Evolutionary conservation across 2,329 filamentous ascomycete genomes (phyloP).

Genomic region (Sarocladium strictum): DNA sequence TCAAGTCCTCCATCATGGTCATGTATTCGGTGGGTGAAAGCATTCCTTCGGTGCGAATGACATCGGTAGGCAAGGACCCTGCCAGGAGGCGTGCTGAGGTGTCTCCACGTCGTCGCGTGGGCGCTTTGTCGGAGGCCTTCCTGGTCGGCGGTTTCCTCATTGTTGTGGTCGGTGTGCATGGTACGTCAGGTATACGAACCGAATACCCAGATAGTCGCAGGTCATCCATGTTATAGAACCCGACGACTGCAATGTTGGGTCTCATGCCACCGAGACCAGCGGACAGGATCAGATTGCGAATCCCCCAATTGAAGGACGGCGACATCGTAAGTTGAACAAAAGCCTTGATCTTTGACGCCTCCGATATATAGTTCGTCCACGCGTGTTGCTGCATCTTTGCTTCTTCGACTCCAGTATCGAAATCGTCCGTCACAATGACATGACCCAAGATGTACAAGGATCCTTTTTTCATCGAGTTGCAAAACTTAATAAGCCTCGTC

Average conservation of each 20-base stretch:
- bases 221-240: constrained; percentile 76
- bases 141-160: constrained; percentile 23
- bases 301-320: constrained; percentile 77
- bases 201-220: constrained; percentile 55
- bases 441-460: constrained; percentile 80
- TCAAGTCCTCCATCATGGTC: constrained; percentile 75
- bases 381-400: constrained; percentile 73
- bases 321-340: constrained; percentile 85
- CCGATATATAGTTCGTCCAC: constrained; percentile 79
- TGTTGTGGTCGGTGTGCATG: constrained; percentile 28
- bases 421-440: constrained; percentile 81
- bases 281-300: constrained; percentile 74
- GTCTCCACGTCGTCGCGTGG: constrained; percentile 41
- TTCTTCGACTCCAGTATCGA: constrained; percentile 71
- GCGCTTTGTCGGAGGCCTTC: constrained; percentile 24
- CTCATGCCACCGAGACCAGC: constrained; percentile 83
- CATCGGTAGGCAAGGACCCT: constrained; percentile 60
- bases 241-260: constrained; percentile 78
- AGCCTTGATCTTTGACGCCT: constrained; percentile 80
- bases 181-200: constrained; percentile 48
- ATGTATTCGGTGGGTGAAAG: constrained; percentile 70
- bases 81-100: constrained; percentile 51
- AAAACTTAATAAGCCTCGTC: constrained; percentile 81
- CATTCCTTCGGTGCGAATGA: constrained; percentile 60
- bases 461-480: constrained; percentile 86